Evolutionary conservation across 805 yeast genomes (phyloP).

Genomic region (Spathaspora girioi): DNA sequence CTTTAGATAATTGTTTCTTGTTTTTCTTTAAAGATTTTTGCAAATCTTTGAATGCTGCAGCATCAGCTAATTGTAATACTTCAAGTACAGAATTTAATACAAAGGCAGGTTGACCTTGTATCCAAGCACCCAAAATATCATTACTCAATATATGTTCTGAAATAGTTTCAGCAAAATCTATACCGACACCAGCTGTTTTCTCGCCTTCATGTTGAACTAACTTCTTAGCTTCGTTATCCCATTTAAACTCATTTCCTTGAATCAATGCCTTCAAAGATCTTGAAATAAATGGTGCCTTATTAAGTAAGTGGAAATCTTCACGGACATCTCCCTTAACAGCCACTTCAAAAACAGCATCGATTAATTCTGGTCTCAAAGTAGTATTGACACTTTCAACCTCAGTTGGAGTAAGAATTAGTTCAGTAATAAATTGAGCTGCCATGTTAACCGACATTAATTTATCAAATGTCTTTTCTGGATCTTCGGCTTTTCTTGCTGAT

Average conservation of each 20-base stretch:
- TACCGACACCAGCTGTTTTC: slow-evolving; percentile 47
- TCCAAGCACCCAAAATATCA: slow-evolving; percentile 59
- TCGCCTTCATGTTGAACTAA: slow-evolving; percentile 41
- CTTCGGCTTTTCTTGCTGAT: slow-evolving; percentile 17
- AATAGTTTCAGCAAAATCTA: slow-evolving; percentile 54
- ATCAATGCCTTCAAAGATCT: slow-evolving; percentile 73
- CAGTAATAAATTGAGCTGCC: slow-evolving; percentile 81
- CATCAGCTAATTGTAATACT: slow-evolving; percentile 42
- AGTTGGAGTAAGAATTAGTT: slow-evolving; percentile 49
- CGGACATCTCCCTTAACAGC: slow-evolving; percentile 61
- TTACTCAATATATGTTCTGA: slow-evolving; percentile 49
- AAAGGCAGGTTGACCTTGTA: slow-evolving; percentile 65
- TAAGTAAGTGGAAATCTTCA: slow-evolving; percentile 64
- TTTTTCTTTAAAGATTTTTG: slow-evolving; percentile 50
- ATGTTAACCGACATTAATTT: slow-evolving; percentile 60
- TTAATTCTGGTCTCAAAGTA: slow-evolving; percentile 43
- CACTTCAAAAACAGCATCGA: slow-evolving; percentile 54
- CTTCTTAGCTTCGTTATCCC: slow-evolving; percentile 46
- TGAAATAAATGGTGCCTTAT: slow-evolving; percentile 63
- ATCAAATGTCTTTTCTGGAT: slow-evolving; percentile 41
- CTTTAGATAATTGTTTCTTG: slow-evolving; percentile 42
- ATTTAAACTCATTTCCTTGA: slow-evolving; percentile 83
- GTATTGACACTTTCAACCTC: slow-evolving; percentile 37
- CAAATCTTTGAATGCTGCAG: slow-evolving; percentile 43
- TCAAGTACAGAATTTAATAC: slow-evolving; percentile 80